Evolutionary conservation across 139 green algal genomes (phyloP), one percentile per base, ranked within the genome.

Genomic region (Volvox reticuliferus): DNA sequence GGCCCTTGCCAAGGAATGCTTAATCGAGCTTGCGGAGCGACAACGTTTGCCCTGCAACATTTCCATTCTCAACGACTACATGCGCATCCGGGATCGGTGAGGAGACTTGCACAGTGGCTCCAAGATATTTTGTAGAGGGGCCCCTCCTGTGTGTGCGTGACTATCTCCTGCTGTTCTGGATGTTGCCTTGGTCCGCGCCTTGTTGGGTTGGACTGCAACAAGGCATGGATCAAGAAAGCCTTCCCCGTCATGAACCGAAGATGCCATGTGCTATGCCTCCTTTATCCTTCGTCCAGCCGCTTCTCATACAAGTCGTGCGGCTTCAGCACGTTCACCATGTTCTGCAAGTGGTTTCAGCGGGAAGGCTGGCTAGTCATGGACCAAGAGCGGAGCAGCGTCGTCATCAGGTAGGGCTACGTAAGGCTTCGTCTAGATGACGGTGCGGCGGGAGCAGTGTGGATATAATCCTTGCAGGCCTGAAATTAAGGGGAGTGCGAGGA

Each of bases 41-140:
- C 78, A 75, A 62, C 88, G 88, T 2, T 65, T 91, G 78, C 88
- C 88, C 21, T 91, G 88, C 88, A 91, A 91, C 88, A 88, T 91
- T 35, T 82, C 65, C 78, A 88, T 91, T 65, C 79, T 91, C 65
- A 91, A 91, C 88, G 88, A 91, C 65, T 81, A 85, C 77, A 81
- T 88, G 78, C 88, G 79, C 78, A 73, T 87, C 16, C 65, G 78
- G 63, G 88, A 91, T 65, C 30, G 55, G 85, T 89, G 50, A n/a
- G 80, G 9, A 55, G 5, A 55, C 5, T 55, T 55, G 9, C 44
- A 55, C 9, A n/a, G n/a, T 5, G 44, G 44, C 44, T 5, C 5
- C 9, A 55, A 14, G 44, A 55, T n/a, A n/a, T 55, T 55, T 55
- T 5, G 44, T 55, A 55, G 44, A 9, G 44, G 44, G 44, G 5